phyloP scores from a whole-genome alignment of 768 basidiomycete genomes.

The Paxillus ammoniavirescens region DNA sequence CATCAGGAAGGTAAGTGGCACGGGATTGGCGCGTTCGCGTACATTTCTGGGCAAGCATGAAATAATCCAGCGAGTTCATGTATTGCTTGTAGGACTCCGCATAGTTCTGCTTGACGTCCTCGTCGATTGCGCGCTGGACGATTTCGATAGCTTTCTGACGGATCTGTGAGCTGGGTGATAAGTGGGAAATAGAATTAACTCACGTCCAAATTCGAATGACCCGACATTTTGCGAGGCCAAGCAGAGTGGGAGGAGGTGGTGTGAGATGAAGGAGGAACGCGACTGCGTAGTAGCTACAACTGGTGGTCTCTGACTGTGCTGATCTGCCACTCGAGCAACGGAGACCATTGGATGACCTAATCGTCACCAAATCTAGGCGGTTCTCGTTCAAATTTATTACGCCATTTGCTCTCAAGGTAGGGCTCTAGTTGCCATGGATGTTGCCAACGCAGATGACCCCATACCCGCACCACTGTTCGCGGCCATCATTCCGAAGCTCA shows the following conservation, averaged over 20 bases:
- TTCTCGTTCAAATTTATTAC: too few species aligned
- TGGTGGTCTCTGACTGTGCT: too few species aligned
- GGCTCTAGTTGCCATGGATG: conserved; percentile 6
- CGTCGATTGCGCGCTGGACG: conserved; percentile 89
- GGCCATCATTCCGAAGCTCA: conserved; percentile 56
- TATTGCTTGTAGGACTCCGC: conserved; percentile 92
- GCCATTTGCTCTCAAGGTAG: too few species aligned
- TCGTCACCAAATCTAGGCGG: not conserved
- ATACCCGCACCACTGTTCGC: conserved; percentile 53
- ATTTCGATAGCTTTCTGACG: conserved; percentile 80
- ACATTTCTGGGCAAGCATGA: conserved; percentile 97
- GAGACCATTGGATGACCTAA: conserved; percentile 3
- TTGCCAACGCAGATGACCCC: not conserved
- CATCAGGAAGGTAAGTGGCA: not conserved
- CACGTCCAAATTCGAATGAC: conserved; percentile 48
- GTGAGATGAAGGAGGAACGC: not conserved
- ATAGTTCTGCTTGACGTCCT: conserved; percentile 92
- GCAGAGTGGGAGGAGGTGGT: not conserved
- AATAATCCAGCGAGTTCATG: conserved; percentile 95
- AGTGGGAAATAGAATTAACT: conserved; percentile 10
- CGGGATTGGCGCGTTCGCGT: conserved; percentile 5
- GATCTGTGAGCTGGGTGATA: conserved; percentile 15
- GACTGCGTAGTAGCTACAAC: not conserved
- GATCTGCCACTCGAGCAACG: too few species aligned
- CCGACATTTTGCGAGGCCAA: conserved; percentile 34